Evolutionary conservation across 495 filamentous ascomycete species (phyloP), one percentile per base, ranked within the genome.

Genomic region (Penicillium psychrofluorescens): DNA sequence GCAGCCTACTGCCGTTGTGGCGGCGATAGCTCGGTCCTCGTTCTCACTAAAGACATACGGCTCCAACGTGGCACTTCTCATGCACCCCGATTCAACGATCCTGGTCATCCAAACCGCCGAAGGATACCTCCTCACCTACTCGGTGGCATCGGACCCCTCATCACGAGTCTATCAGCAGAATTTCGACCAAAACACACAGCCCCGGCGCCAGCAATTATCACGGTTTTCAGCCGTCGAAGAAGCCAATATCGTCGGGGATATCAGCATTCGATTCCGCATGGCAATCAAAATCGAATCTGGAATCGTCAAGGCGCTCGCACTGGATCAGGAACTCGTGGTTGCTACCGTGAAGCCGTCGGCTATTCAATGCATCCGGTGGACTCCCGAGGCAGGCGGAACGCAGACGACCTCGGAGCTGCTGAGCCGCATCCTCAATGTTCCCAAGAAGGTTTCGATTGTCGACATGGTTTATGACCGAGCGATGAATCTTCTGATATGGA

Each of bases 231-330:
- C 70, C 2, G 71, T 71, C 22, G 75, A 80, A 54, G 74, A 95
- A 59, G 82, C 83, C n/a, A 81, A 77, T 43, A 86, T 86, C 1
- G 83, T 95, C 13, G 77, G 78, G 35, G 91, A 97, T 61, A 80
- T 92, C 37, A 96, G 80, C 48, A 72, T 97, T 36, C 81, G 88
- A 13, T 97, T 99, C 67, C 77, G 92, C 40, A 96, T 96, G 88
- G 90, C 94, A 15, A 96, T 99, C 45, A 94, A 94, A 64, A 87
- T 99, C 14, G 92, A 99, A 62, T 94, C 94, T 8, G 94, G 94
- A 1, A 95, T 99, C 49, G 80, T 80, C 29, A 78, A 75, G 51
- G 88, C 84, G n/a, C 63, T 97, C 38, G 91, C 94, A 3, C 73
- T 97, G 32, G 94, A 97, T 51, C 85, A 92, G 29, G 94, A 96